Evolutionary conservation across 139 green algal species (phyloP), one percentile per base, ranked within the genome.

Genomic region (Zygnema circumcarinatum): DNA sequence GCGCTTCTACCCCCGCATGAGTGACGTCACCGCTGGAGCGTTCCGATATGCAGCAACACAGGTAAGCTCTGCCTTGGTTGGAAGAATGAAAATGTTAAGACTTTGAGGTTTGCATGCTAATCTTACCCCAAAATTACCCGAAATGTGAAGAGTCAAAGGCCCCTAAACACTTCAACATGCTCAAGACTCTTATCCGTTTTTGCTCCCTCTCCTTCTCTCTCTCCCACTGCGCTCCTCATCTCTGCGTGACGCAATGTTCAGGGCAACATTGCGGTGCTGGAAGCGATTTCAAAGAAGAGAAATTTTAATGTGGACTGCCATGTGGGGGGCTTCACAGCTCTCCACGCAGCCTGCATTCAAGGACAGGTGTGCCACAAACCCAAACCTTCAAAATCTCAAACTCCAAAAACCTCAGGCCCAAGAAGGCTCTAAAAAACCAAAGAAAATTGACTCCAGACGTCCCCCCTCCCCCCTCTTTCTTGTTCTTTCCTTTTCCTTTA

Each of bases 281-380:
- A 67, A 7, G 31, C 40, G 32, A 86, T 78, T 38, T 86, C 79
- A 38, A 76, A 67, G 11, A 79, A 31, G n/a, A 80, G 2, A 20
- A 3, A 21, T 67, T 86, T 86, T 42, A 21, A 79, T 38, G 52
- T 86, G 3, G 16, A 86, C 42, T 38, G n/a, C 7, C 3, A 31
- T 21, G 7, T 86, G 2, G 11, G 3, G 2, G 79, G 79, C 16
- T 86, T 38, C 39, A 75, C 79, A 33, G 79, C 79, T 33, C 42
- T 86, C 41, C 79, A 86, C 7, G 40, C 79, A 35, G 79, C 79
- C 29, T 11, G 2, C 2, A 79, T 86, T 81, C 31, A 35, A 38
- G 79, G 7, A 16, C 38, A 81, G n/a, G 79, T 86, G 53, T 54
- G 33, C 3, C n/a, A n/a, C n/a, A n/a, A n/a, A n/a, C n/a, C n/a